A percentile compares a stretch with the other conserved stretches of the same genome.
Evolutionary conservation across 2,329 filamentous ascomycete species (phyloP).

Genomic region (Cryphonectria naterciae): DNA sequence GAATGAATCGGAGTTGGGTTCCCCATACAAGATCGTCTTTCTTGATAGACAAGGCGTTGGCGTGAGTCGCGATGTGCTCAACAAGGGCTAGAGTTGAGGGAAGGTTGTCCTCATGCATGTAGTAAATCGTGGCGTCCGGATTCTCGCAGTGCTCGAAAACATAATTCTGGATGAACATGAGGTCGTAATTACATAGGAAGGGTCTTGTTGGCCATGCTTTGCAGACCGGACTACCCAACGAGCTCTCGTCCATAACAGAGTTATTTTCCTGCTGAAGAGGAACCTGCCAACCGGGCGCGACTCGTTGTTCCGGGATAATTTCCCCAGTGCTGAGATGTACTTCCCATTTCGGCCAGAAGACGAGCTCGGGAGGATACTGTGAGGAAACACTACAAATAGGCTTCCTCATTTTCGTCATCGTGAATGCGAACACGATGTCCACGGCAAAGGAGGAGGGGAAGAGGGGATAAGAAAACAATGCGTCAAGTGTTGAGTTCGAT

Average conservation of each 20-base stretch:
- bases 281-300: not conserved
- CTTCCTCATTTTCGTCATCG: not conserved
- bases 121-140: constrained; percentile 6
- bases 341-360: constrained; percentile 24
- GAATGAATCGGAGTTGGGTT: constrained; percentile 24
- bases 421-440: not conserved
- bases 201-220: not conserved
- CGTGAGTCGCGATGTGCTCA: constrained; percentile 22
- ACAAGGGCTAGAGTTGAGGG: not conserved
- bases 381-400: not conserved
- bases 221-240: not conserved
- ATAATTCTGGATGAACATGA: constrained; percentile 24
- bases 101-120: not conserved
- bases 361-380: not conserved
- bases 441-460: too few species aligned
- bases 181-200: constrained; percentile 2
- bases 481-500: not conserved
- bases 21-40: constrained; percentile 22
- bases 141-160: constrained; percentile 24
- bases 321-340: constrained; percentile 7
- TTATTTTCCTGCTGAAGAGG: not conserved
- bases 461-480: too few species aligned
- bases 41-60: constrained; percentile 15
- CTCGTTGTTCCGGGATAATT: not conserved
- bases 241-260: not conserved